Conservation (phyloP, 225 moss, liverwort and hornwort genomes). For the Pseudisothecium myosuroides region DNA sequence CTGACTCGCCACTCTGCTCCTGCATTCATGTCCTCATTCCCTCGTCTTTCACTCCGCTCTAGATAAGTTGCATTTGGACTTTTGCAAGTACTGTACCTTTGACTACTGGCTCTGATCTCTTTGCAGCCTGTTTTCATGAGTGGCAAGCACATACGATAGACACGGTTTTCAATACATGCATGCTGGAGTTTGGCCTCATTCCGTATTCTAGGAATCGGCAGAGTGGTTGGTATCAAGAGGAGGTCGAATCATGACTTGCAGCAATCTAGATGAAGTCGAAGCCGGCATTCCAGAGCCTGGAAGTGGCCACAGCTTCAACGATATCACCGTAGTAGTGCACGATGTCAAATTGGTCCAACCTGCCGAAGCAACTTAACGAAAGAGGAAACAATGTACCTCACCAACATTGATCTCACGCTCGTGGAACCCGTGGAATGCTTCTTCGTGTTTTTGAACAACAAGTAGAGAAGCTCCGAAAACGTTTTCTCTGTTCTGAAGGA, state of each 20-base stretch:
- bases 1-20: neutral
- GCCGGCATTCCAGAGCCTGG: neutral
- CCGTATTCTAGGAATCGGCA: neutral
- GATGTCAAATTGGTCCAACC: neutral
- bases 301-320: neutral
- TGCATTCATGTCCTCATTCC: neutral
- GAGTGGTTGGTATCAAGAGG: neutral
- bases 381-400: neutral
- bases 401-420: neutral
- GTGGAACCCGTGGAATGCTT: neutral
- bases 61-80: neutral
- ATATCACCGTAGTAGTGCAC: neutral
- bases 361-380: neutral
- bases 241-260: neutral
- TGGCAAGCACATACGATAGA: no score
- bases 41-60: neutral
- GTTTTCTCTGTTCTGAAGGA: neutral
- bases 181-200: no score
- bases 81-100: neutral
- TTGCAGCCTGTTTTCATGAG: no score
- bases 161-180: no score
- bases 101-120: no score
- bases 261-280: neutral
- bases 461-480: neutral
- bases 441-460: neutral